Conservation (phyloP, 352 stramenopile genomes). For the Phytophthora foliorum region DNA sequence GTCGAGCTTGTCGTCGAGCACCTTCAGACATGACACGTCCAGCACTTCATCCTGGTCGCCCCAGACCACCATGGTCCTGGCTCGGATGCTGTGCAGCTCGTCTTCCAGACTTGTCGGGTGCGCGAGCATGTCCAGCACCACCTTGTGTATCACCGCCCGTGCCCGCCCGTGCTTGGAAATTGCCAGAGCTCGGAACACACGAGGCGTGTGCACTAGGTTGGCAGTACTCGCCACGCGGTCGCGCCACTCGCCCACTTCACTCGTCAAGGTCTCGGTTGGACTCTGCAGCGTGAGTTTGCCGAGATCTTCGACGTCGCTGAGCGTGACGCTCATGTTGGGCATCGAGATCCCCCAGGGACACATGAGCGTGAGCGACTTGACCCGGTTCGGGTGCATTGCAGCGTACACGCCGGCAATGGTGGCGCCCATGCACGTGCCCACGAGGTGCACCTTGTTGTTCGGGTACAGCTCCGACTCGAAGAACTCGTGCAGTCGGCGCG, state of each 20-base stretch:
- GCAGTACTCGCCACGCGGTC: slow-evolving; percentile 25
- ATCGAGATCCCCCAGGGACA: slow-evolving; percentile 74
- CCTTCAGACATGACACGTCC: slow-evolving; percentile 67
- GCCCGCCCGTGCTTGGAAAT: slow-evolving; percentile 37
- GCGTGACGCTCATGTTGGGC: slow-evolving; percentile 63
- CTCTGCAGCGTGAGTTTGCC: slow-evolving; percentile 62
- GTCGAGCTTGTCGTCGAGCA: slow-evolving; percentile 61
- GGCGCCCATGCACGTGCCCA: slow-evolving; percentile 78
- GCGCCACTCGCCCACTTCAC: slow-evolving; percentile 39
- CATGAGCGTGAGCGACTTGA: slow-evolving; percentile 71
- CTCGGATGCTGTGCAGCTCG: slow-evolving; percentile 57
- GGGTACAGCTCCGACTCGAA: slow-evolving; percentile 56
- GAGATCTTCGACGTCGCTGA: slow-evolving; percentile 60
- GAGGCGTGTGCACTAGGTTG: slow-evolving; percentile 37
- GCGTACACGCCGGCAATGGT: slow-evolving; percentile 76
- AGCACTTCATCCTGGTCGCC: slow-evolving; percentile 73
- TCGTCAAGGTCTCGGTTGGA: slow-evolving; percentile 59
- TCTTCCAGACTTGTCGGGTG: slow-evolving; percentile 72
- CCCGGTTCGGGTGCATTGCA: slow-evolving; percentile 62
- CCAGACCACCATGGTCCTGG: slow-evolving; percentile 72
- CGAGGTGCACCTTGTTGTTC: slow-evolving; percentile 69
- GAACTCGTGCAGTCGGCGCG: slow-evolving; percentile 63
- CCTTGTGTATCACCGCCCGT: slow-evolving; percentile 59
- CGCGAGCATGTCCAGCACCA: slow-evolving; percentile 62
- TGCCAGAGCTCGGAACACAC: slow-evolving; percentile 37